phyloP scores from a whole-genome alignment of 495 filamentous ascomycete species.

The Xylaria venustula region DNA sequence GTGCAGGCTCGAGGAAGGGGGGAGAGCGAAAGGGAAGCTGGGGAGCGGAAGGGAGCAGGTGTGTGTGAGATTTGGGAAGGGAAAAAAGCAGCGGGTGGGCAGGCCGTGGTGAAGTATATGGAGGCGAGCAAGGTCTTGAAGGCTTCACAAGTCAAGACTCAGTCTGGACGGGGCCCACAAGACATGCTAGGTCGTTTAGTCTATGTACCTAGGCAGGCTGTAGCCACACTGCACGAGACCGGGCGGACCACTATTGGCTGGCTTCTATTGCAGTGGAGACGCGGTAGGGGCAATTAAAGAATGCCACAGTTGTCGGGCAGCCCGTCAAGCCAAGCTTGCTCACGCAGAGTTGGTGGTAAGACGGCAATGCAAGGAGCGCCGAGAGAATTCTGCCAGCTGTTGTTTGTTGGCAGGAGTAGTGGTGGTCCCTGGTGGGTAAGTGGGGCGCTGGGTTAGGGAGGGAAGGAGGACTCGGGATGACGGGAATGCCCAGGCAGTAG shows the following conservation, averaged over 20 bases:
- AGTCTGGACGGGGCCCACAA: conserved; percentile 10
- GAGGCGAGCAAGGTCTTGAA: conserved; percentile 14
- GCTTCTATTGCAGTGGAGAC: background rate
- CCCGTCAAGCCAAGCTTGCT: background rate
- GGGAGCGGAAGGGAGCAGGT: conserved; percentile 12
- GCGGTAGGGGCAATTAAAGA: conserved; percentile 2
- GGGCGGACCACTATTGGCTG: background rate
- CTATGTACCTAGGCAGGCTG: background rate
- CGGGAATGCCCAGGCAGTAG: background rate
- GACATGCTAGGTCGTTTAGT: background rate
- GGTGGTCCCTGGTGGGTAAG: background rate
- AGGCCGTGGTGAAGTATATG: conserved; percentile 5
- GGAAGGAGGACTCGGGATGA: conserved; percentile 5
- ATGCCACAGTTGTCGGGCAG: background rate
- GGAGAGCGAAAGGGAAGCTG: conserved; percentile 18
- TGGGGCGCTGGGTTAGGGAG: background rate
- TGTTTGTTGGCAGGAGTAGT: too few relatives aligned
- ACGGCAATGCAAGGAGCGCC: background rate
- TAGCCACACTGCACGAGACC: conserved; percentile 1
- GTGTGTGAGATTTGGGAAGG: conserved; percentile 14
- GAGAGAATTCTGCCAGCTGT: conserved; percentile 9
- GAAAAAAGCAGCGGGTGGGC: conserved; percentile 16
- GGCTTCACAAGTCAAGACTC: conserved; percentile 17
- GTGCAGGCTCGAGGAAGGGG: conserved; percentile 10
- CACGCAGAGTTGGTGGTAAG: too few relatives aligned